These are phyloP conservation scores for Clohesyomyces aquaticus DNA, from an alignment of 495 filamentous ascomycete genomes.

Conservation along the genomic window DNA sequence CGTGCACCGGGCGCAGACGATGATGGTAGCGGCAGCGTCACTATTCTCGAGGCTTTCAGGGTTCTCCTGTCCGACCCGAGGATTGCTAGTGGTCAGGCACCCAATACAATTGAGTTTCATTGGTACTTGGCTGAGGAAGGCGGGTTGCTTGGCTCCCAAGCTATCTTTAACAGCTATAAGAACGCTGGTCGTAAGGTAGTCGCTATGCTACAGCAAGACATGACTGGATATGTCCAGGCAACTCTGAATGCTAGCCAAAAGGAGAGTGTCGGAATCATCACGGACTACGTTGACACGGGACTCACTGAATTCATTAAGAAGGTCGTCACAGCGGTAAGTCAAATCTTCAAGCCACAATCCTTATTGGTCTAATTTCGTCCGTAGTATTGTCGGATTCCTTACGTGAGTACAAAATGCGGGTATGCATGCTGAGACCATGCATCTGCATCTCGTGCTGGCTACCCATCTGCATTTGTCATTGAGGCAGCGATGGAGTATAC, in stretches of 20 bases:
- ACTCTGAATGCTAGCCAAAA: conserved; percentile 82
- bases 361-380: background rate
- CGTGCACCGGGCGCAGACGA: conserved; percentile 78
- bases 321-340: conserved; percentile 63
- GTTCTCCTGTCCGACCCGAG: conserved; percentile 61
- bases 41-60: conserved; percentile 71
- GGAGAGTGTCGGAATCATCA: conserved; percentile 92
- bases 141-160: conserved; percentile 74
- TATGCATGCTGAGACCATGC: conserved; percentile 98
- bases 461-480: conserved; percentile 93
- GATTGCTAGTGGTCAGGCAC: conserved; percentile 57
- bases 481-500: conserved; percentile 84
- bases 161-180: conserved; percentile 82
- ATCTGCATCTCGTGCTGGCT: conserved; percentile 89
- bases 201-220: conserved; percentile 99
- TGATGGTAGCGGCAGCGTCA: conserved; percentile 74
- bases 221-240: conserved; percentile 88
- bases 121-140: conserved; percentile 95
- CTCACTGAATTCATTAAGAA: conserved; percentile 92
- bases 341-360: background rate
- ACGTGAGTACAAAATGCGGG: conserved; percentile 80
- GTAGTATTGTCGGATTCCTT: conserved; percentile 64
- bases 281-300: conserved; percentile 80
- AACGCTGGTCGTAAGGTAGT: conserved; percentile 74
- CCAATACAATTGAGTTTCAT: conserved; percentile 92